Evolutionary conservation across 805 yeast species (phyloP), one percentile per base, ranked within the genome.

Genomic region (Lipomyces sp.): DNA sequence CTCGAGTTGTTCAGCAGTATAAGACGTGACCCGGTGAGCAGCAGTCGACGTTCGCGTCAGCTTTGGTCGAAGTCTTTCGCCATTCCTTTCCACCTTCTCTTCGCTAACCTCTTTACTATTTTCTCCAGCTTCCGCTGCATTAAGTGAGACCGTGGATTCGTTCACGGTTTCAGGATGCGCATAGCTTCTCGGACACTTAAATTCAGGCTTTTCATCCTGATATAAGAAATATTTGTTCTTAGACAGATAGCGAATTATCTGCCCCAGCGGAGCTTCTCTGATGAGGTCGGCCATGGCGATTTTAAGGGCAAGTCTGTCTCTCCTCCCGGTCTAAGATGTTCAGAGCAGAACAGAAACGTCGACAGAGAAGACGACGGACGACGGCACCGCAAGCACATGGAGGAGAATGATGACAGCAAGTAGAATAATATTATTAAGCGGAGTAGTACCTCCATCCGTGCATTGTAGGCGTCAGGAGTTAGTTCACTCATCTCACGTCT

Each of bases 201-300:
- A 60, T 48, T 57, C 63, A 7, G 63, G 62, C 18, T 32, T 30
- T 37, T 60, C 63, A 35, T 60, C 63, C 45, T 29, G 59, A 30
- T 57, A 60, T 4, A 18, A 34, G 13, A 60, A 29, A 57, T 29
- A 30, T 11, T 29, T 30, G 57, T 60, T 32, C 18, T 1, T 6
- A 3, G 62, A 24, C 18, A 60, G 30, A 53, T 37, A 60, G 15
- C 63, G 33, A 24, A 60, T 33, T 30, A 60, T 37, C 57, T 57
- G 63, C 34, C 63, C 63, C 34, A 60, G 32, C 35, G 59, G 63
- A 37, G 63, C 62, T 7, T 60, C 63, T 29, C 63, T 30, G 45
- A 58, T 29, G 59, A 58, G 35, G 42, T 58, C 58, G 13, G 39
- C 11, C 58, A 55, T 30, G 18, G 1, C 32, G 45, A 55, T 13